Conservation (phyloP, 2,329 filamentous ascomycete species). For the Exserohilum rostratum region DNA sequence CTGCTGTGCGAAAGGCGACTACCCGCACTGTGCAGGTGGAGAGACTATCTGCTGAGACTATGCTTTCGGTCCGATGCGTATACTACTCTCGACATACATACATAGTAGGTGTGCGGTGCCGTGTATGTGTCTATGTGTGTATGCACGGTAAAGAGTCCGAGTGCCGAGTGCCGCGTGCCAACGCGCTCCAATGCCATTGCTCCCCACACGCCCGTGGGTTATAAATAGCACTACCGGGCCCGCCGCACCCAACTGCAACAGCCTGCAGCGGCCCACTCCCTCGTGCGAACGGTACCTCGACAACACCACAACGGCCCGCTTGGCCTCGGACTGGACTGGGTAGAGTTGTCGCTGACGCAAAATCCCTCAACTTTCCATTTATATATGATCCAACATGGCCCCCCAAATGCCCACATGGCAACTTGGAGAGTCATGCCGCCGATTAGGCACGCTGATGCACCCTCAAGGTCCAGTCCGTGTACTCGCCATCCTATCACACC, state of each 20-base stretch:
- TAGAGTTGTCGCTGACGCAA: background rate
- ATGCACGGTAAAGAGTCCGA: background rate
- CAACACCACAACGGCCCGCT: background rate
- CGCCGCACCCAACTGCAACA: conserved; percentile 1
- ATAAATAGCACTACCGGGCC: conserved; percentile 17
- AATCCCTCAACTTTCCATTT: background rate
- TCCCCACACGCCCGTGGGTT: conserved; percentile 6
- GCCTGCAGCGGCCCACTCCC: conserved; percentile 2
- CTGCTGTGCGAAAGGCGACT: too few species aligned
- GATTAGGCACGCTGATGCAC: conserved; percentile 10
- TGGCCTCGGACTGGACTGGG: too few species aligned
- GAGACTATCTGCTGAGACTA: background rate
- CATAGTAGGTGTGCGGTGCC: background rate
- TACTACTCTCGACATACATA: background rate
- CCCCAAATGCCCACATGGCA: too few species aligned
- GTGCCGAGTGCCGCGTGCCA: background rate
- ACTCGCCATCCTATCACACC: too few species aligned
- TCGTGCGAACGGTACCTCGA: background rate
- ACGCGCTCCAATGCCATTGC: background rate
- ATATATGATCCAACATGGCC: background rate
- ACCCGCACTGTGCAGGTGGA: too few species aligned
- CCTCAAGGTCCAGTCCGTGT: background rate
- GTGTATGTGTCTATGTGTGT: background rate
- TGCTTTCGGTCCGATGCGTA: background rate
- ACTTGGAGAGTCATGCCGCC: background rate